phyloP scores from a whole-genome alignment of 805 yeast genomes.

The Candida stauntonica region DNA sequence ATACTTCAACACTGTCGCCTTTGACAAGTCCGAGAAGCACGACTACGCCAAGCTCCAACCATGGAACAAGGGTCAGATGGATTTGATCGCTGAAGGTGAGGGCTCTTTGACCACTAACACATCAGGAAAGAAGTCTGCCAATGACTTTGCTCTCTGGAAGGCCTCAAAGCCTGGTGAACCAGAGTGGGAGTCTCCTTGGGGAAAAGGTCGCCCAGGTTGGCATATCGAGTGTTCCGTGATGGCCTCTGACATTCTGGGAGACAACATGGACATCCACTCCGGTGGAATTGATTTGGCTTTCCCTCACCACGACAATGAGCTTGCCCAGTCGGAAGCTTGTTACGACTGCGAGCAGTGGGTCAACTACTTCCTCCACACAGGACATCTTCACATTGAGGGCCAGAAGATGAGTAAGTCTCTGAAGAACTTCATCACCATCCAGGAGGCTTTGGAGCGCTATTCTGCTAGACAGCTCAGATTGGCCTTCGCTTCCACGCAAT shows the following conservation, averaged over 20 bases:
- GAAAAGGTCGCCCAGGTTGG: constrained; percentile 98
- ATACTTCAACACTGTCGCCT: constrained; percentile 85
- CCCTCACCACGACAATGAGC: constrained; percentile 98
- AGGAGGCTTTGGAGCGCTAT: constrained; percentile 73
- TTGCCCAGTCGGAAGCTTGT: constrained; percentile 95
- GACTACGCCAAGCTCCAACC: constrained; percentile 96
- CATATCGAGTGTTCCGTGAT: constrained; percentile 98
- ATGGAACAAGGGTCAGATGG: constrained; percentile 90
- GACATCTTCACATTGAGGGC: constrained; percentile 97
- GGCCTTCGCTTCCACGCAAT: constrained; percentile 84
- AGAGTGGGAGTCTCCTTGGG: constrained; percentile 94
- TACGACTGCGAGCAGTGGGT: constrained; percentile 92
- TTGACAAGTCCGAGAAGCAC: constrained; percentile 69
- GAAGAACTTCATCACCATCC: constrained; percentile 92
- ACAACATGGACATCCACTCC: constrained; percentile 85
- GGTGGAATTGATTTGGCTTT: constrained; percentile 97
- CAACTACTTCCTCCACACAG: constrained; percentile 93
- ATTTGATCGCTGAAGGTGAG: constrained; percentile 89
- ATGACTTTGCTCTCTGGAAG: constrained; percentile 97
- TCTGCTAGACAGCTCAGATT: constrained; percentile 81
- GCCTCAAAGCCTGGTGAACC: constrained; percentile 97
- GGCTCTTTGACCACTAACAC: constrained; percentile 64
- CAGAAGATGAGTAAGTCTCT: constrained; percentile 96
- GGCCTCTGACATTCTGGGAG: constrained; percentile 88
- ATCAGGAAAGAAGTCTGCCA: constrained; percentile 62